Percentiles rank a stretch among this genome's conserved stretches.
Conservation (phyloP, 805 yeast species). For the Candida maesae region DNA sequence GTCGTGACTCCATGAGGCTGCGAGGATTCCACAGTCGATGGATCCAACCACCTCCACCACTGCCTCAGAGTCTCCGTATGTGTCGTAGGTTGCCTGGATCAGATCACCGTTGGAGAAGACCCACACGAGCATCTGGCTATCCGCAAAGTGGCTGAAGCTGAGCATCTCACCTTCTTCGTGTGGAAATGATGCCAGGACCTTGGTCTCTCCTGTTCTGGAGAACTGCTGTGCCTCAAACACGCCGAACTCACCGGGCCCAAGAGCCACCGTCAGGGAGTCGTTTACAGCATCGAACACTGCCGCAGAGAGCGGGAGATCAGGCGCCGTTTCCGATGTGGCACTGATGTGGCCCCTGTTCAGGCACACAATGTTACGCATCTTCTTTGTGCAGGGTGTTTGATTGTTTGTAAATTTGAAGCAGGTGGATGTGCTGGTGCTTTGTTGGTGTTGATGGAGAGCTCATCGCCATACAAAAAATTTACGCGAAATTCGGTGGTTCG, state of each 20-base stretch:
- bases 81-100: constrained; percentile 57
- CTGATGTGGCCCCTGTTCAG: constrained; percentile 51
- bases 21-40: constrained; percentile 67
- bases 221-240: constrained; percentile 74
- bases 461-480: too few species aligned
- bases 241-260: constrained; percentile 53
- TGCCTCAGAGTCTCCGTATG: constrained; percentile 35
- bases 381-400: too few species aligned
- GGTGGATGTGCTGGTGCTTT: background rate
- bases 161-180: constrained; percentile 40
- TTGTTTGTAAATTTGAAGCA: too few species aligned
- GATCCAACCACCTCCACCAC: constrained; percentile 74
- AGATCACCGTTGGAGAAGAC: constrained; percentile 78
- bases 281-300: constrained; percentile 68
- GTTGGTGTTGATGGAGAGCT: background rate
- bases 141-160: constrained; percentile 66
- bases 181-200: constrained; percentile 60
- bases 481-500: too few species aligned
- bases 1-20: constrained; percentile 87
- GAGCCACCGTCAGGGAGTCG: constrained; percentile 65
- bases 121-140: constrained; percentile 59
- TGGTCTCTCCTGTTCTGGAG: constrained; percentile 56
- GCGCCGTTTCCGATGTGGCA: constrained; percentile 55
- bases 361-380: constrained; percentile 49
- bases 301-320: constrained; percentile 54